phyloP scores from a whole-genome alignment of 495 filamentous ascomycete species.

The Hypoxylon perforatum region DNA sequence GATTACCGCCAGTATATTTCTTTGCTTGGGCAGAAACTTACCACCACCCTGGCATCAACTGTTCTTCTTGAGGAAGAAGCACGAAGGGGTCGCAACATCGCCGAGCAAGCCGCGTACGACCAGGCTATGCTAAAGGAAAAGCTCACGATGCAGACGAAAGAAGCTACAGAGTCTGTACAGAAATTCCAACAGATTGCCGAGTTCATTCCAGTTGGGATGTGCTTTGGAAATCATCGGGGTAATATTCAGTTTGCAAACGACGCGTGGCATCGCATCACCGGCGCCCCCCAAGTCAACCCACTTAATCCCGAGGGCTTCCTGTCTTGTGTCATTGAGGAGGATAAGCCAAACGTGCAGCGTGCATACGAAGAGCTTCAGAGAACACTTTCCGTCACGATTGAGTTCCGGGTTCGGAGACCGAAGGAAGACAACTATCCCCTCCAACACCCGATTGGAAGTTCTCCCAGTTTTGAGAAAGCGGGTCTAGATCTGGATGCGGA shows the following conservation, averaged over 20 bases:
- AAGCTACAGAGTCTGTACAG: slow-evolving; percentile 74
- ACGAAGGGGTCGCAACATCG: slow-evolving; percentile 71
- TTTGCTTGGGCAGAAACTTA: slow-evolving; percentile 73
- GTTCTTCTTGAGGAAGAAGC: slow-evolving; percentile 81
- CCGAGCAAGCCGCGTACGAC: slow-evolving; percentile 72
- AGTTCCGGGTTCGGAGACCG: slow-evolving; percentile 52
- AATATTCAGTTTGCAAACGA: slow-evolving; percentile 76
- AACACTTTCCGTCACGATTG: slow-evolving; percentile 48
- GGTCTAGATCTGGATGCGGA: slow-evolving; percentile 49
- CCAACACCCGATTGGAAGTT: slow-evolving; percentile 44
- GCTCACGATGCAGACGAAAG: slow-evolving; percentile 70
- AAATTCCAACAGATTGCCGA: slow-evolving; percentile 79
- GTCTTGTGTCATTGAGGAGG: slow-evolving; percentile 54
- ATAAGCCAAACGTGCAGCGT: slow-evolving; percentile 45
- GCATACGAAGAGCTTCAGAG: slow-evolving; percentile 52
- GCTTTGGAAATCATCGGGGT: slow-evolving; percentile 72
- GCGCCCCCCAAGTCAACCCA: slow-evolving; percentile 59
- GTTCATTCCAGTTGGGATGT: slow-evolving; percentile 77
- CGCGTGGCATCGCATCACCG: slow-evolving; percentile 74
- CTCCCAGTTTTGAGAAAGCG: slow-evolving; percentile 57
- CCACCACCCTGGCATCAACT: slow-evolving; percentile 75
- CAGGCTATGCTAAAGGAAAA: slow-evolving; percentile 73
- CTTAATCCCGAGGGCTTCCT: slow-evolving; percentile 49
- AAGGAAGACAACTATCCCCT: slow-evolving; percentile 33
- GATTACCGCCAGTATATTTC: slow-evolving; percentile 76